These are phyloP conservation scores for Quercus mongolica DNA, from an alignment of 306 rosid genomes.

Conservation along the genomic window DNA sequence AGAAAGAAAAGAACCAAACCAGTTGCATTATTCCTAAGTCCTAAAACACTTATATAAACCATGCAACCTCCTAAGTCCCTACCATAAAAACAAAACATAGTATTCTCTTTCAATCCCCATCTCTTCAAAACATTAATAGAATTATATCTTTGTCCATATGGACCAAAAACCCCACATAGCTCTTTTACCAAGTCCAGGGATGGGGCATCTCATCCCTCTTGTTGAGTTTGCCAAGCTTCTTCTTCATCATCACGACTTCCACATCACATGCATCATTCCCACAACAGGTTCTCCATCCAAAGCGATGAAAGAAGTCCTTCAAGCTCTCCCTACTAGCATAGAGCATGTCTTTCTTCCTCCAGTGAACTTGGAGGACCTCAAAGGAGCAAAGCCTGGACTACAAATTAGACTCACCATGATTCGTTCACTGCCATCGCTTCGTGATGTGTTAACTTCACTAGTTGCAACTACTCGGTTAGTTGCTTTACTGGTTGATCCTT, in stretches of 20 bases:
- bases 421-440: constrained; percentile 25
- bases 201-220: constrained; percentile 35
- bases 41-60: neutral
- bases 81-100: too few species aligned
- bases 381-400: neutral
- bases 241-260: neutral
- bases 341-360: constrained; percentile 33
- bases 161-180: constrained; percentile 23
- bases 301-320: constrained; percentile 30
- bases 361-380: constrained; percentile 8
- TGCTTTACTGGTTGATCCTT: constrained; percentile 23
- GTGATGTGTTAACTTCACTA: neutral
- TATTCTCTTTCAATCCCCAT: neutral
- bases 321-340: constrained; percentile 28
- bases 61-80: too few species aligned
- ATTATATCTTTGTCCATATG: neutral
- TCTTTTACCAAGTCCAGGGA: constrained; percentile 30
- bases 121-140: neutral
- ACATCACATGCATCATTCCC: constrained; percentile 42
- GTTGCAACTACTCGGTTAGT: neutral
- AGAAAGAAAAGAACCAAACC: too few species aligned
- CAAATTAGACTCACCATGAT: constrained; percentile 20
- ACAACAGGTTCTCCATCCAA: constrained; percentile 22
- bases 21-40: neutral
- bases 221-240: constrained; percentile 34